Evolutionary conservation across 23 red algal genomes (phyloP).

Genomic region (Gracilaria caudata): DNA sequence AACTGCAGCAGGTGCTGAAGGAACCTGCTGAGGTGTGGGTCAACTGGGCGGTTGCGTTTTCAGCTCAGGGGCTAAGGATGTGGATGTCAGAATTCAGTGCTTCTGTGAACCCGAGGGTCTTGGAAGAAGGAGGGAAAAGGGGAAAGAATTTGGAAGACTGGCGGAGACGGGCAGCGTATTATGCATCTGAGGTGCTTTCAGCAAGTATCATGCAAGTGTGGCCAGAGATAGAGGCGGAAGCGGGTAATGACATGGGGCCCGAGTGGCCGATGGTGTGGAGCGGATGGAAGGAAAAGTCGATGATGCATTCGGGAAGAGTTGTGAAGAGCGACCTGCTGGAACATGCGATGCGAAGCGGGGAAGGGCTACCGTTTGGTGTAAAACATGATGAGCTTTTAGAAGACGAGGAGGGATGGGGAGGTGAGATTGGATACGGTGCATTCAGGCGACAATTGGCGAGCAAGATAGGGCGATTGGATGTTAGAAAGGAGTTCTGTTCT

Average conservation of each 20-base stretch:
- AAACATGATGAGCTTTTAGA: background rate
- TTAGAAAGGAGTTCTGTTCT: slow-evolving; percentile 9
- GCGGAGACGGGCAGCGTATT: background rate
- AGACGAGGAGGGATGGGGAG: background rate
- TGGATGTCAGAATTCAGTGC: slow-evolving; percentile 19
- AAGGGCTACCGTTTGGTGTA: slow-evolving; percentile 19
- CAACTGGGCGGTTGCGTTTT: slow-evolving; percentile 1
- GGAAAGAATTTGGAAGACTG: background rate
- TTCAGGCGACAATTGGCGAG: background rate
- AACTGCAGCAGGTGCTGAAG: slow-evolving; percentile 14
- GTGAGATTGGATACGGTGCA: background rate
- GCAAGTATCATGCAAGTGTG: too few relatives aligned
- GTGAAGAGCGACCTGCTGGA: background rate
- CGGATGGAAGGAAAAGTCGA: background rate
- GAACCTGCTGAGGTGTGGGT: slow-evolving; percentile 5
- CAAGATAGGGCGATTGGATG: background rate
- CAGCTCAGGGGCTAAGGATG: slow-evolving; percentile 5
- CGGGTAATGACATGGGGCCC: background rate
- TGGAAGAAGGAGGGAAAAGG: background rate
- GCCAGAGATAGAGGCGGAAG: too few relatives aligned
- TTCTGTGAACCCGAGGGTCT: background rate
- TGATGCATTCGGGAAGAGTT: background rate
- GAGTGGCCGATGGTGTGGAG: background rate
- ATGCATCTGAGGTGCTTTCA: too few relatives aligned
- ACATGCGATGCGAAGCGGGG: background rate